Evolutionary conservation across 305 asterid genomes (phyloP).

Genomic region (Fraxinus floribunda): DNA sequence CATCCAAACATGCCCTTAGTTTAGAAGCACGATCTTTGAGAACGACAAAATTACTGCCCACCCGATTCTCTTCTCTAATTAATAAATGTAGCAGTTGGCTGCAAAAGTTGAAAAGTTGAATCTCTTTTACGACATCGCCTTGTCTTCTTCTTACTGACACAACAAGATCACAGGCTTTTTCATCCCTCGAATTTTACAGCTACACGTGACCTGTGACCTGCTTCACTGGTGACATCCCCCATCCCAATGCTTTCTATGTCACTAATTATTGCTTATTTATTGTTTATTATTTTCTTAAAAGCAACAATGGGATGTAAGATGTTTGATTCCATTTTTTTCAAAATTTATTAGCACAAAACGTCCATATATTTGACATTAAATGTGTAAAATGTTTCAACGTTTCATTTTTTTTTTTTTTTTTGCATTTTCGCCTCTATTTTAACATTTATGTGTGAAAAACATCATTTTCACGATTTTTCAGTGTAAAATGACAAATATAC

Average conservation of each 20-base stretch:
- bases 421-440: too few relatives aligned
- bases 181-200: background rate
- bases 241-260: background rate
- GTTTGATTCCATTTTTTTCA: too few relatives aligned
- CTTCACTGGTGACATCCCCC: background rate
- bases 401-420: too few relatives aligned
- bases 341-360: too few relatives aligned
- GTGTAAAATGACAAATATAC: too few relatives aligned
- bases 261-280: background rate
- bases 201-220: constrained; percentile 29
- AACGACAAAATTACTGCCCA: constrained; percentile 12
- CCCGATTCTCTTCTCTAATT: background rate
- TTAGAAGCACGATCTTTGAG: too few relatives aligned
- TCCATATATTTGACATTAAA: too few relatives aligned
- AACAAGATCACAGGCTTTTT: constrained; percentile 5
- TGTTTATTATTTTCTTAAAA: background rate
- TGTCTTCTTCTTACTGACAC: constrained; percentile 25
- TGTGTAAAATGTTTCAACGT: too few relatives aligned
- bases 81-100: constrained; percentile 20
- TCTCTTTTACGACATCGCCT: constrained; percentile 30
- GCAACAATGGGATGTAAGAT: too few relatives aligned
- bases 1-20: too few relatives aligned
- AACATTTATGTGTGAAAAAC: too few relatives aligned
- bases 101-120: constrained; percentile 40
- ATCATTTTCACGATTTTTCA: too few relatives aligned